Conservation (phyloP, 2,329 filamentous ascomycete genomes). For the Trichocomaceae sp. region DNA sequence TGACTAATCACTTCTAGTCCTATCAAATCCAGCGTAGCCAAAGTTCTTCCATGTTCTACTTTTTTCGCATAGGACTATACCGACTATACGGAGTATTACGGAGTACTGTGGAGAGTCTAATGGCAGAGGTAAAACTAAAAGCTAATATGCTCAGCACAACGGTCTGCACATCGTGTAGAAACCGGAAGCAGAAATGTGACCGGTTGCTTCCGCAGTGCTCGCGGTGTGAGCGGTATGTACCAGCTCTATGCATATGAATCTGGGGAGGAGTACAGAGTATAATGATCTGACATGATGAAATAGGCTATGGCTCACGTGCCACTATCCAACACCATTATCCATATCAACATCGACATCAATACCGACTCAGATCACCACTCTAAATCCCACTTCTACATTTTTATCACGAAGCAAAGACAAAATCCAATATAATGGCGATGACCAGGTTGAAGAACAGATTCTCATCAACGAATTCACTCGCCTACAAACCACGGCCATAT, state of each 20-base stretch:
- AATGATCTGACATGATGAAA: neutral
- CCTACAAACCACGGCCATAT: neutral
- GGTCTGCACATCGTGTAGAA: neutral
- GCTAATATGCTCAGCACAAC: neutral
- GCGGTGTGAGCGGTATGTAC: neutral
- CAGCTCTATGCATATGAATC: too few species aligned
- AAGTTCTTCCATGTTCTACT: neutral
- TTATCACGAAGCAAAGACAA: neutral
- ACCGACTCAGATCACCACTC: neutral
- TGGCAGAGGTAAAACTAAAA: neutral
- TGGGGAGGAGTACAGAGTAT: neutral
- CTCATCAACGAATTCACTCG: neutral
- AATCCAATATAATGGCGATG: neutral
- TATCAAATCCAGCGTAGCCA: neutral
- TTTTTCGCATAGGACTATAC: neutral
- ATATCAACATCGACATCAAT: neutral
- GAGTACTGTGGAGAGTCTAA: too few species aligned
- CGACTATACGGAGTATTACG: too few species aligned
- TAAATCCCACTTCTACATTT: neutral
- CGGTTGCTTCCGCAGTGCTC: neutral
- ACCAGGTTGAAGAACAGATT: neutral
- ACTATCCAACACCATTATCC: neutral
- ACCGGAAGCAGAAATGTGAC: slow-evolving; percentile 3
- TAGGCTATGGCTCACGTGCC: neutral
- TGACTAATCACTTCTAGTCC: neutral